Percentiles rank a stretch among this genome's conserved stretches.
Evolutionary conservation across 805 yeast species (phyloP).

Genomic region (Nakazawaea molendinolei): DNA sequence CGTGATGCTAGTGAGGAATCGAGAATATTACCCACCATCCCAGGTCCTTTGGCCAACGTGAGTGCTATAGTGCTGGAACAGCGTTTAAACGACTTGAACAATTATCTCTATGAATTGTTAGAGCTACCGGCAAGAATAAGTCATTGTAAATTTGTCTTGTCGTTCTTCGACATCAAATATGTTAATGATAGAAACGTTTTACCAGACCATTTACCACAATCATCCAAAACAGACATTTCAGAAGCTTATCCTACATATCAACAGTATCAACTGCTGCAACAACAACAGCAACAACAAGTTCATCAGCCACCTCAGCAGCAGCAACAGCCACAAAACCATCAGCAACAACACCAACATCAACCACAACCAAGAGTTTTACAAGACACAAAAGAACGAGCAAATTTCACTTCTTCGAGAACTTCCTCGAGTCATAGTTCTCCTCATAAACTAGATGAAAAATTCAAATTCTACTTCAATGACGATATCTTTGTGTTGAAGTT

Average conservation of each 20-base stretch:
- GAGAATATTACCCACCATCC: constrained; percentile 86
- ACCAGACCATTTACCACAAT: not conserved
- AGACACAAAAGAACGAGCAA: constrained; percentile 11
- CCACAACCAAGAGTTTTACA: not conserved
- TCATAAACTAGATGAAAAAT: constrained; percentile 28
- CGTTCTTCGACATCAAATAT: constrained; percentile 60
- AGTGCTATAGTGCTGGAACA: constrained; percentile 61
- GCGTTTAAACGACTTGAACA: constrained; percentile 47
- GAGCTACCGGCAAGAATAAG: constrained; percentile 74
- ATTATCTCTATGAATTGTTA: constrained; percentile 47
- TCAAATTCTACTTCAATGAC: constrained; percentile 72
- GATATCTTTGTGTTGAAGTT: constrained; percentile 66
- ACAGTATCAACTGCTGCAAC: not conserved
- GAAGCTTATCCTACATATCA: not conserved
- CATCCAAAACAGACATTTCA: constrained; percentile 1
- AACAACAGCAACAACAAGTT: constrained; percentile 4
- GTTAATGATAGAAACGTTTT: constrained; percentile 38
- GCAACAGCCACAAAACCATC: constrained; percentile 1
- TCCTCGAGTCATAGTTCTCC: constrained; percentile 33
- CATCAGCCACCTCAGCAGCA: constrained; percentile 7
- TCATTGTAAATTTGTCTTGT: constrained; percentile 57
- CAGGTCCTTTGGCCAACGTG: constrained; percentile 91
- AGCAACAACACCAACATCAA: constrained; percentile 11
- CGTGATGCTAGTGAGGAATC: constrained; percentile 79
- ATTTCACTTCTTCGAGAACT: no score